phyloP scores from a whole-genome alignment of 2,329 filamentous ascomycete genomes.

The Tolypocladium cylindrosporum region DNA sequence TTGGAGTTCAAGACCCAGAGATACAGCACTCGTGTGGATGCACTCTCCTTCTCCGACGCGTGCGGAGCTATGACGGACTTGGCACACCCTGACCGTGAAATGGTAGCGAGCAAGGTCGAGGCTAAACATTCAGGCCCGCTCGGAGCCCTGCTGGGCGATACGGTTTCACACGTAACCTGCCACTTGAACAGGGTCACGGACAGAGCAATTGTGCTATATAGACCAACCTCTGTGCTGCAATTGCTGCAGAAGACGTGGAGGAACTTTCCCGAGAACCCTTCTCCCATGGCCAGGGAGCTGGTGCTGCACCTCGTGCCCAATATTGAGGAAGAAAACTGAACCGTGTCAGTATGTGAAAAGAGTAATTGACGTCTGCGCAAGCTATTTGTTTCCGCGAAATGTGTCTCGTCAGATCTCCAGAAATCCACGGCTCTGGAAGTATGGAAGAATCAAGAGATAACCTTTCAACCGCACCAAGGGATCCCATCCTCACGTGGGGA shows the following conservation, averaged over 20 bases:
- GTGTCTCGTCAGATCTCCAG: constrained; percentile 42
- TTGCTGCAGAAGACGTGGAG: constrained; percentile 33
- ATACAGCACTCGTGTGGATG: constrained; percentile 24
- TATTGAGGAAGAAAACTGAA: constrained; percentile 27
- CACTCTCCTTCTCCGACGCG: neutral
- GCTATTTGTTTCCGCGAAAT: constrained; percentile 12
- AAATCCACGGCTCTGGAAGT: constrained; percentile 37
- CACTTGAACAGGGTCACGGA: constrained; percentile 48
- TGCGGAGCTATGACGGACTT: constrained; percentile 41
- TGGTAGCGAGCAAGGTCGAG: constrained; percentile 40
- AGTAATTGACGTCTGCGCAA: neutral
- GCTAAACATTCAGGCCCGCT: constrained; percentile 40
- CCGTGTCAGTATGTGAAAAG: constrained; percentile 11
- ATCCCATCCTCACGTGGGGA: constrained; percentile 33
- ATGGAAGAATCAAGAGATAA: constrained; percentile 31
- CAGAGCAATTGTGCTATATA: constrained; percentile 31
- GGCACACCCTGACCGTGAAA: constrained; percentile 46
- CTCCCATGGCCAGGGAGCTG: constrained; percentile 16
- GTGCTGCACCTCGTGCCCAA: constrained; percentile 18
- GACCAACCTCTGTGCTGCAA: constrained; percentile 37
- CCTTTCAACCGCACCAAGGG: constrained; percentile 16
- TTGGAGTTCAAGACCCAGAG: constrained; percentile 48
- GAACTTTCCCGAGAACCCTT: constrained; percentile 14
- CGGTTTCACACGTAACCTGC: constrained; percentile 34
- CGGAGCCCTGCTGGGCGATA: constrained; percentile 17